Base-by-base conservation (phyloP, 805 yeast genomes). In the Hyphopichia homilentoma region DNA sequence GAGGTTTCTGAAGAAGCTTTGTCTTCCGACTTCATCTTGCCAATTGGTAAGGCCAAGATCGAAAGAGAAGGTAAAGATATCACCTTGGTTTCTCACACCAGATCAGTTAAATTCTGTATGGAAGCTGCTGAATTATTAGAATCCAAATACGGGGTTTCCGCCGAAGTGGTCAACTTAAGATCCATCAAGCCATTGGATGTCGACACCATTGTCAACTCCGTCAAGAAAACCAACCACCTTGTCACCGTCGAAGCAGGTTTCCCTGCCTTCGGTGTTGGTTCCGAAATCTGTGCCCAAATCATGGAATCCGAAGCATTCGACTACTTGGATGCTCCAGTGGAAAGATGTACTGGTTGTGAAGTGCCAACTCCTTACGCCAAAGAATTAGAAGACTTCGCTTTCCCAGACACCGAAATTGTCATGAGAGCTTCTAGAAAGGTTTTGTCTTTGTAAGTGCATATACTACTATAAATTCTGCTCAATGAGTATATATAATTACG, bases 291-390 rank as follows among this genome's bases (percentile, higher is more conserved):
- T 61, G 98, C 97, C 41, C 96, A 88, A 69, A 74, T 93, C 59
- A 88, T 93, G 96, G 99, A 93, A 72, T 79, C 94, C 38, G 97
- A 89, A 68, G 97, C 95, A 33, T 93, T 93, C 48, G 98, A 93
- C 68, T 86, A 88, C 78, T 78, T 93, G 58, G 99, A 93, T 68
- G 95, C 97, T 40, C 99, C 99, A 51, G 86, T 93, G 47, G 95
- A 83, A 72, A 87, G 99, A 76, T 90, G 89, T 54, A 93, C 98
- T 39, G 98, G 98, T 65, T 95, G 97, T 59, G 99, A 93, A 72
- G 97, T 89, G 20, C 99, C 99, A 65, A 93, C 98, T 49, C 99
- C 99, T 45, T 93, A 93, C 61, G 96, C 96, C 51, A 78, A 80
- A 65, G 89, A 83, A 70, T 77, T 93, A 60, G 99, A 93, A 79